Evolutionary conservation across 345 rosid species (phyloP).

Genomic region (Eucalyptus sp.): DNA sequence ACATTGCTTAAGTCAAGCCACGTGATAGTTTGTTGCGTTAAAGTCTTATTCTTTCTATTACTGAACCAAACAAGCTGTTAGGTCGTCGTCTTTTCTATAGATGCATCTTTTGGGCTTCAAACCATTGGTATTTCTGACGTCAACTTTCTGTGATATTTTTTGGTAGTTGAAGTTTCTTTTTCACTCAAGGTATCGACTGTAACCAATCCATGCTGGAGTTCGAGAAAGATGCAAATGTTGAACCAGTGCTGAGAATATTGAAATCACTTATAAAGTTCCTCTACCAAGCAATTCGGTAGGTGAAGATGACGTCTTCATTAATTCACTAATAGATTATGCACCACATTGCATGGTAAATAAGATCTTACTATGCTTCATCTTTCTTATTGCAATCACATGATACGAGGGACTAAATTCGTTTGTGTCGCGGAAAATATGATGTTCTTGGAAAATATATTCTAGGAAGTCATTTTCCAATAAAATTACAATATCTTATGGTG

Average conservation of each 20-base stretch:
- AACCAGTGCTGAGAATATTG: not conserved
- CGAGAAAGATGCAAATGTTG: not conserved
- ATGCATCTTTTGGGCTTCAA: not conserved
- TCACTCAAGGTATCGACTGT: no score
- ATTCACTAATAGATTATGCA: not conserved
- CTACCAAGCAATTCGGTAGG: not conserved
- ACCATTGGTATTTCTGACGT: not conserved
- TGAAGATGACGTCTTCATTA: not conserved
- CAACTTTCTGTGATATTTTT: not conserved
- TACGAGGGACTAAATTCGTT: not conserved
- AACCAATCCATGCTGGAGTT: no score
- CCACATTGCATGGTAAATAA: not conserved
- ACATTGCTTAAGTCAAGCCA: not conserved
- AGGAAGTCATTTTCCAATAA: no score
- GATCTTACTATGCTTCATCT: not conserved
- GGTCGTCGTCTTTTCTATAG: not conserved
- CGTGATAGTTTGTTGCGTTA: not conserved
- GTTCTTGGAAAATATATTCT: no score
- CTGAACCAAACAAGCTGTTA: not conserved
- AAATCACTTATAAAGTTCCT: not conserved
- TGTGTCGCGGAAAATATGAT: not conserved
- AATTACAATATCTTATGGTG: fast-evolving
- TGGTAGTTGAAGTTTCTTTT: not conserved
- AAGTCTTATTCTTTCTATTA: not conserved
- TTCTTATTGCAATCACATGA: not conserved